Conservation (phyloP, 2,329 filamentous ascomycete species). For the Fonsecaea pedrosoi region DNA sequence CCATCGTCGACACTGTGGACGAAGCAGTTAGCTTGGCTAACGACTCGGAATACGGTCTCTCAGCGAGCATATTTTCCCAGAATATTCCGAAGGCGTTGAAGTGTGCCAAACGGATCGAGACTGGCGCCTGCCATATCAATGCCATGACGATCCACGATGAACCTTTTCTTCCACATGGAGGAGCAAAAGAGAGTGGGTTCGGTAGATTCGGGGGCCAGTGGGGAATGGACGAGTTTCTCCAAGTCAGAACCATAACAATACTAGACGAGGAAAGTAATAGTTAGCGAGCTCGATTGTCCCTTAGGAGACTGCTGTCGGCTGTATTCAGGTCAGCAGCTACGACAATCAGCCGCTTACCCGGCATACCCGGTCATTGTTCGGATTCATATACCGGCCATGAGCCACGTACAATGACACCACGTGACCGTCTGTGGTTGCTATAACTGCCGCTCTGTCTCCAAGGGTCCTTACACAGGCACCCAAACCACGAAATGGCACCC, state of each 20-base stretch:
- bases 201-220: conserved; percentile 63
- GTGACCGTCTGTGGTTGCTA: not conserved
- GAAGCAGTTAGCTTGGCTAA: conserved; percentile 49
- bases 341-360: not conserved
- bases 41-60: conserved; percentile 50
- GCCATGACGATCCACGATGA: conserved; percentile 48
- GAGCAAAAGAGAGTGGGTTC: conserved; percentile 76
- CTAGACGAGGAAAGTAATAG: conserved; percentile 41
- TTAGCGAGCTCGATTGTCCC: not conserved
- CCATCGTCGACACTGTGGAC: conserved; percentile 47
- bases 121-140: conserved; percentile 68
- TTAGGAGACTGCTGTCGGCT: not conserved
- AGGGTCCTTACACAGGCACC: not conserved
- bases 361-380: not conserved
- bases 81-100: conserved; percentile 53
- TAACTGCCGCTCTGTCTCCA: not conserved
- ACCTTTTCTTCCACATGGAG: conserved; percentile 64
- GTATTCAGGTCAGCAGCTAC: not conserved
- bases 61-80: conserved; percentile 50
- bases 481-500: not conserved
- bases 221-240: conserved; percentile 67
- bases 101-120: conserved; percentile 61
- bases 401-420: not conserved
- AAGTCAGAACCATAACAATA: conserved; percentile 60
- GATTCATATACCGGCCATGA: not conserved